Base-by-base conservation (phyloP, 1,139 yeast genomes). In the Sugiyamaella xylanicola region DNA sequence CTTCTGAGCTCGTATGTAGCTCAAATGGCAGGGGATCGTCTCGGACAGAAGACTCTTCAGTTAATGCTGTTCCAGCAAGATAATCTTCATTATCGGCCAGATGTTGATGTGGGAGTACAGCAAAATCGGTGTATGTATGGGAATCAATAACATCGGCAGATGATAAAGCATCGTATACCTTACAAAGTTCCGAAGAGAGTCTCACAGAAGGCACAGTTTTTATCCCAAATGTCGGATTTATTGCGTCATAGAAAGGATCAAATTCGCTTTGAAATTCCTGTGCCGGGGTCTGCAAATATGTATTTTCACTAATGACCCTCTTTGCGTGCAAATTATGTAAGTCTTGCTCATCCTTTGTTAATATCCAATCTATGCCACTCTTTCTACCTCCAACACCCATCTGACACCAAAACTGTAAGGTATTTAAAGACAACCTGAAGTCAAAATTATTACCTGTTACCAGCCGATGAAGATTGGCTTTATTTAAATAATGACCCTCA, bases 361-460 rank as follows among this genome's bases (percentile, higher is more conserved):
- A 54, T 9, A 65, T 59, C 74, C 75, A 72, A 46, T 68, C 72
- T 2, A 61, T 56, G 0, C 71, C 72, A 2, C 69, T 63, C 5
- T 61, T 59, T n/a, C 61, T 55, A 21, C 68, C 70, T 2, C 74
- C 72, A 15, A 69, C 48, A 1, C 71, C 73, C 68, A 69, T 66
- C 53, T 77, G 80, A 61, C 87, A 84, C 61, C 83, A 61, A 59
- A 80, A 76, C 66, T 89, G 95, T 41, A 86, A 73, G 4, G 75
- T 73, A 66, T 78, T 74, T 9, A 89, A 68, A 22, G 82, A 75
- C 56, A 74, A 75, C 49, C 95, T 73, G 17, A 89, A 67, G 67
- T 88, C 95, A 45, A 68, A 67, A 9, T 72, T 61, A 44, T 67
- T 64, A 1, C 70, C 68, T 17, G 66, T 61, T 0, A 82, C 66